These are phyloP conservation scores for Tolypocladium inflatum DNA, from an alignment of 2,329 filamentous ascomycete genomes.

Conservation along the genomic window DNA sequence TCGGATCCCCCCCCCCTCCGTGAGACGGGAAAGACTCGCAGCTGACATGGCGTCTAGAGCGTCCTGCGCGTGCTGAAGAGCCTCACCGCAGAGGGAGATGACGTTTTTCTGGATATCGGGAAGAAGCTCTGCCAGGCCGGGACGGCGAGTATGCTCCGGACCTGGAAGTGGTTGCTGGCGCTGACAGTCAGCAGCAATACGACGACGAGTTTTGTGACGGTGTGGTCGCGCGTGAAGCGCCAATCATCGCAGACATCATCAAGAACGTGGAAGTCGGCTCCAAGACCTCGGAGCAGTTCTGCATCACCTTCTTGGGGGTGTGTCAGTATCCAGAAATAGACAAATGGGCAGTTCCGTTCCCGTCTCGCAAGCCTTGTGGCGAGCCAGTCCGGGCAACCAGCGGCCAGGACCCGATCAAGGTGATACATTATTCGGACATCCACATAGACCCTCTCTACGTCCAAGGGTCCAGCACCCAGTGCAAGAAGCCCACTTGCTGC, in stretches of 20 bases:
- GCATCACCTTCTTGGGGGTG: slow-evolving; percentile 40
- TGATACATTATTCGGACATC: slow-evolving; percentile 52
- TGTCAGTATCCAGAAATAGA: slow-evolving; percentile 33
- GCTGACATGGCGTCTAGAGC: slow-evolving; percentile 2
- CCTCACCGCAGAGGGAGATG: slow-evolving; percentile 32
- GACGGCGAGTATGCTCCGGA: slow-evolving; percentile 25
- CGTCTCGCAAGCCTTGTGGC: slow-evolving; percentile 27
- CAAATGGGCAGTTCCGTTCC: slow-evolving; percentile 31
- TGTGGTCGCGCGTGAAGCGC: slow-evolving; percentile 39
- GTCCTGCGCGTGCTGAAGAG: slow-evolving; percentile 28
- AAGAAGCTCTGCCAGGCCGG: slow-evolving; percentile 22
- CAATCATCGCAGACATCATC: slow-evolving; percentile 40
- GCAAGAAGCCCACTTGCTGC: slow-evolving; percentile 51
- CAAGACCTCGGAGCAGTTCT: slow-evolving; percentile 40
- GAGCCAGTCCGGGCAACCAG: slow-evolving; percentile 27
- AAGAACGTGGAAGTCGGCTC: slow-evolving; percentile 37
- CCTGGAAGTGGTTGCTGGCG: background rate
- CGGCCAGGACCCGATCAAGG: slow-evolving; percentile 35
- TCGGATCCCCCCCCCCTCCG: slow-evolving; percentile 2
- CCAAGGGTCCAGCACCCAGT: slow-evolving; percentile 42
- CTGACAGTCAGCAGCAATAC: background rate
- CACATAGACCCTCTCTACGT: slow-evolving; percentile 48
- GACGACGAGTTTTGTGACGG: slow-evolving; percentile 48
- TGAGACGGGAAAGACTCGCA: background rate
- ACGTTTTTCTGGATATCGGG: slow-evolving; percentile 24